Evolutionary conservation across 2,329 filamentous ascomycete species (phyloP).

Genomic region (Orbilia blumenaviensis): DNA sequence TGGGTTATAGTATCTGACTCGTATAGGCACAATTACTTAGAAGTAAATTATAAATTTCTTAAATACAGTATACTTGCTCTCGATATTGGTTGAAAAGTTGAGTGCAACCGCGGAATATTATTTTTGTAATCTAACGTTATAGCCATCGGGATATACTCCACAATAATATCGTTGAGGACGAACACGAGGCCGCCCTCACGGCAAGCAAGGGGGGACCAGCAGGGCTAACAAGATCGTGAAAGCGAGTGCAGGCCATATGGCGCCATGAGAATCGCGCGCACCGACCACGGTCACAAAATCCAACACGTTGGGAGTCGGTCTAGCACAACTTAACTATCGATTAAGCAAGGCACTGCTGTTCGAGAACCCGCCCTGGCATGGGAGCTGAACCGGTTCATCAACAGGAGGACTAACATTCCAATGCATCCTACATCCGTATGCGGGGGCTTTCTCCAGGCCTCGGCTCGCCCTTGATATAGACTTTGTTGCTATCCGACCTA

Average conservation of each 20-base stretch:
- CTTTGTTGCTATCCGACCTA: not conserved
- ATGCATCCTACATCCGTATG: not conserved
- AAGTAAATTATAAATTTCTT: no score
- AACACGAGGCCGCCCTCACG: not conserved
- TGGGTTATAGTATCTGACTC: not conserved
- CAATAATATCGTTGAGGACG: not conserved
- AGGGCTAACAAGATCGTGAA: not conserved
- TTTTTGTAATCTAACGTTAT: slow-evolving; percentile 4
- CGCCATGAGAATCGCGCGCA: slow-evolving; percentile 9
- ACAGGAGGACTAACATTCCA: not conserved
- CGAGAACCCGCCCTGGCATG: not conserved
- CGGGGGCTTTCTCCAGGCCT: not conserved
- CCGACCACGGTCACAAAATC: slow-evolving; percentile 3
- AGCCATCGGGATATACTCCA: not conserved
- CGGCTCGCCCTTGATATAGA: not conserved
- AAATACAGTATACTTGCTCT: not conserved
- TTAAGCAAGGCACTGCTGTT: not conserved
- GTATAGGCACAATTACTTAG: not conserved
- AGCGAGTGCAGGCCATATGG: not conserved
- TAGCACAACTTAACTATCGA: not conserved
- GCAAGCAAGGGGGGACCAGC: not conserved
- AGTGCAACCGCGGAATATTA: slow-evolving; percentile 6
- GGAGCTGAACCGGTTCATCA: not conserved
- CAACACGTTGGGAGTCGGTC: not conserved
- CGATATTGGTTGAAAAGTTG: not conserved